These are phyloP conservation scores for Linum usitatissimum DNA, from an alignment of 345 rosid species.

Conservation along the genomic window DNA sequence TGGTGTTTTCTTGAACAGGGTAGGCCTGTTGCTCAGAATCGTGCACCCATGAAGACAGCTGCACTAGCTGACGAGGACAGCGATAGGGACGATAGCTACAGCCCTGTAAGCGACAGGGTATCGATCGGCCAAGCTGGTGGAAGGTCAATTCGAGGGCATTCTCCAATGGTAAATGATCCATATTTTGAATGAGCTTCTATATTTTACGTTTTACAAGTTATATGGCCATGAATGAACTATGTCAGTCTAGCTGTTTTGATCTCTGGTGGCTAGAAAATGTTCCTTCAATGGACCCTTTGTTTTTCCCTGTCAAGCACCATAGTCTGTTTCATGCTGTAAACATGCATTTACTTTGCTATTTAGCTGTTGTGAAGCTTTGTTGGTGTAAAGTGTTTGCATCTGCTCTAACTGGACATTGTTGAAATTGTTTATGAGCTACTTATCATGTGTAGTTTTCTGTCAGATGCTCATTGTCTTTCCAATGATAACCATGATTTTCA, in stretches of 20 bases:
- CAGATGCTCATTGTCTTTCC: not conserved
- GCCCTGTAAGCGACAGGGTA: slow-evolving; percentile 12
- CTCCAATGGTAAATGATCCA: slow-evolving; percentile 29
- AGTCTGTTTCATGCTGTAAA: too few relatives aligned
- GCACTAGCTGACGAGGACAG: slow-evolving; percentile 25
- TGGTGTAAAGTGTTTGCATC: too few relatives aligned
- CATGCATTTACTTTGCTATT: too few relatives aligned
- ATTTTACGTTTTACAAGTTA: too few relatives aligned
- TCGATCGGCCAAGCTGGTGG: slow-evolving; percentile 35
- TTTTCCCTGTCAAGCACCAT: too few relatives aligned
- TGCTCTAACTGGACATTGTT: not conserved
- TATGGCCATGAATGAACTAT: too few relatives aligned
- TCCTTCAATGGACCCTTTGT: too few relatives aligned
- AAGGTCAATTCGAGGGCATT: slow-evolving; percentile 17
- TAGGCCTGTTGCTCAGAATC: slow-evolving; percentile 26
- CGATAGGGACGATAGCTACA: slow-evolving; percentile 30
- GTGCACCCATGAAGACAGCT: slow-evolving; percentile 18
- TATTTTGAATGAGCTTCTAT: not conserved
- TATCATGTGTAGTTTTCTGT: not conserved
- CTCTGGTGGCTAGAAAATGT: too few relatives aligned
- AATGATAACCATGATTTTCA: slow-evolving; percentile 8
- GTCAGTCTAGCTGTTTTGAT: too few relatives aligned
- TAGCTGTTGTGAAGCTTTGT: too few relatives aligned
- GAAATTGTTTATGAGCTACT: not conserved
- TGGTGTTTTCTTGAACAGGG: slow-evolving; percentile 20